These are phyloP conservation scores for Alloteropsis semialata DNA, from an alignment of 176 grass and related monocot species.

Conservation along the genomic window DNA sequence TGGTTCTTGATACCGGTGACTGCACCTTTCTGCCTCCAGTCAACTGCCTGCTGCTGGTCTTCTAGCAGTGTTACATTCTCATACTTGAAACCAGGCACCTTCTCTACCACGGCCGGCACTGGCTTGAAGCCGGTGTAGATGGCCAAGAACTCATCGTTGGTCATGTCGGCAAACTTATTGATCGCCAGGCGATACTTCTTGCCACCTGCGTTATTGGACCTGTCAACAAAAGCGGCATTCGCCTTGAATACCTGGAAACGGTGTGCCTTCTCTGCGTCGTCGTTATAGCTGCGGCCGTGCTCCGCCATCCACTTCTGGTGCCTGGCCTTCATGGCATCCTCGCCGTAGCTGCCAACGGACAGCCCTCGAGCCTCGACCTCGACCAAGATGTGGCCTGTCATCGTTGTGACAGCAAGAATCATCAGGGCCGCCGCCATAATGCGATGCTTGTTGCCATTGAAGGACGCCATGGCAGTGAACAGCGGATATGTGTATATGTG, in stretches of 20 bases:
- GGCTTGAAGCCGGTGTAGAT: not conserved
- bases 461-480: not conserved
- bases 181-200: slow-evolving; percentile 17
- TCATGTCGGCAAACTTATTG: slow-evolving; percentile 2
- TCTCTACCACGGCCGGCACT: not conserved
- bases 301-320: slow-evolving; percentile 31
- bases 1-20: slow-evolving; percentile 21
- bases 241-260: slow-evolving; percentile 38
- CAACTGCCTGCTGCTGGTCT: not conserved
- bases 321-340: slow-evolving; percentile 6
- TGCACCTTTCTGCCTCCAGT: slow-evolving; percentile 19
- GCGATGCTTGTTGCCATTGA: not conserved
- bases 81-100: not conserved
- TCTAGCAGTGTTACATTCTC: not conserved
- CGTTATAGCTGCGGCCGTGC: slow-evolving; percentile 36
- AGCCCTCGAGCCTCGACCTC: not conserved
- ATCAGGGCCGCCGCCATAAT: not conserved
- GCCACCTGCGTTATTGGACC: not conserved
- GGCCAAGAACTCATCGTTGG: not conserved
- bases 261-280: slow-evolving; percentile 20
- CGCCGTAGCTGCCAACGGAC: not conserved
- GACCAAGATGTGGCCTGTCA: not conserved
- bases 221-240: slow-evolving; percentile 21
- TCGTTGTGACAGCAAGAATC: not conserved
- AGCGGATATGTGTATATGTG: too few relatives aligned